Evolutionary conservation across 83 land plant genomes (phyloP).

Genomic region (Thuja plicata): DNA sequence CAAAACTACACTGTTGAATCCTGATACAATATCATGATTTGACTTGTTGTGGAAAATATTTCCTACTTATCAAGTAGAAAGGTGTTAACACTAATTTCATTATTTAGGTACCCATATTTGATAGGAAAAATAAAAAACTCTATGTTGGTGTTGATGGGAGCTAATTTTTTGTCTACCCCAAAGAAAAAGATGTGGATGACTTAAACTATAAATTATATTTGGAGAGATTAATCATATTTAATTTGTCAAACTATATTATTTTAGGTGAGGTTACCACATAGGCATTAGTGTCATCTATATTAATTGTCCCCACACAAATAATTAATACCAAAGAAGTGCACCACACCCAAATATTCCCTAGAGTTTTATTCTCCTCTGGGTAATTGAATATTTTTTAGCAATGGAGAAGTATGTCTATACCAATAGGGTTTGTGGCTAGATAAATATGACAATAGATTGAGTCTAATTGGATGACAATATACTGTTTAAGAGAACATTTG

Average conservation of each 20-base stretch:
- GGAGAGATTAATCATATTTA: neutral
- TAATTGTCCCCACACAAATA: neutral
- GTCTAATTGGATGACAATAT: neutral
- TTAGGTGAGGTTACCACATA: constrained; percentile 29
- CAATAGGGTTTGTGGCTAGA: neutral
- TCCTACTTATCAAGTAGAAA: too few species aligned
- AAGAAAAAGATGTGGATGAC: neutral
- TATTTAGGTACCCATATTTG: too few species aligned
- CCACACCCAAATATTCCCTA: neutral
- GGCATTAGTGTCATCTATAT: constrained; percentile 21
- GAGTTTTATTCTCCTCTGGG: constrained; percentile 1
- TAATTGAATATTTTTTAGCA: neutral
- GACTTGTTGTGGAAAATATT: too few species aligned
- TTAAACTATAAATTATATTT: neutral
- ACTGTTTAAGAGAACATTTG: neutral
- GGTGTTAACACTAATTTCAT: too few species aligned
- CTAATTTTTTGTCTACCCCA: too few species aligned
- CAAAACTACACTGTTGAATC: too few species aligned
- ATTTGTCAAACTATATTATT: constrained; percentile 27
- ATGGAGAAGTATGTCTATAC: neutral
- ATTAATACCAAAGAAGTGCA: neutral
- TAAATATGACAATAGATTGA: neutral
- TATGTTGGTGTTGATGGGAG: too few species aligned
- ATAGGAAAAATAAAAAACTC: neutral
- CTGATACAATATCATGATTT: too few species aligned